Evolutionary conservation across 768 basidiomycete species (phyloP).

Genomic region (Leccinum variicolor): DNA sequence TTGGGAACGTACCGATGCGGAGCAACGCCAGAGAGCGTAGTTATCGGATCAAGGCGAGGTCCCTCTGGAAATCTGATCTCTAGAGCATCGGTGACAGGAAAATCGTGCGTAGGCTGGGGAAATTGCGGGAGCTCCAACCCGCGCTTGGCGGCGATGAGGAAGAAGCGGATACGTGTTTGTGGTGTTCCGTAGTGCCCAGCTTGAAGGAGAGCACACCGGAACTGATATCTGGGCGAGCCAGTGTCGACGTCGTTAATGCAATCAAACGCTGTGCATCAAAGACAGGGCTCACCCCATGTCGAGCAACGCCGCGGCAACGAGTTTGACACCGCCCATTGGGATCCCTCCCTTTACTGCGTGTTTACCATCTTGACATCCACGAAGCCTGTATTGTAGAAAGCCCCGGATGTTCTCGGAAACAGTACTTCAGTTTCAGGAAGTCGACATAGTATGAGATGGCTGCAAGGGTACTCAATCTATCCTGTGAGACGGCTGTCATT

Average conservation of each 20-base stretch:
- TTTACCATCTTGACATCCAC: conserved; percentile 32
- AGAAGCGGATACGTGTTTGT: conserved; percentile 45
- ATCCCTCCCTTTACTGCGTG: conserved; percentile 61
- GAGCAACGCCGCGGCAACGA: conserved; percentile 56
- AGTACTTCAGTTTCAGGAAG: conserved; percentile 38
- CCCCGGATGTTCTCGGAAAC: conserved; percentile 52
- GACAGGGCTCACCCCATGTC: conserved; percentile 56
- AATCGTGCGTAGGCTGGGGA: conserved; percentile 44
- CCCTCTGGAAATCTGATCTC: conserved; percentile 49
- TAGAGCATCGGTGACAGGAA: conserved; percentile 39
- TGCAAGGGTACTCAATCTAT: too few relatives aligned
- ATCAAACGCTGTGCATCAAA: background rate
- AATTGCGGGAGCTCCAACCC: conserved; percentile 35
- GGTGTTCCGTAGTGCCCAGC: conserved; percentile 49
- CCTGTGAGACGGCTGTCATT: too few relatives aligned
- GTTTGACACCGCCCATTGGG: conserved; percentile 68
- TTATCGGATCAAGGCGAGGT: conserved; percentile 40
- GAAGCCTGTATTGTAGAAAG: conserved; percentile 40
- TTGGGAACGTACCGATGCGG: conserved; percentile 54
- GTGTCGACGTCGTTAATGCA: background rate
- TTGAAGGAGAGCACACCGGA: conserved; percentile 41
- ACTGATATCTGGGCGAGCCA: conserved; percentile 36
- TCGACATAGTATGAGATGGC: too few relatives aligned
- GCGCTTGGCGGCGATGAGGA: conserved; percentile 42
- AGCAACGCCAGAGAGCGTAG: conserved; percentile 46